Percentiles rank a stretch among this genome's conserved stretches.
Conservation (phyloP, 140 eudicot species). For the Cichorium intybus region DNA sequence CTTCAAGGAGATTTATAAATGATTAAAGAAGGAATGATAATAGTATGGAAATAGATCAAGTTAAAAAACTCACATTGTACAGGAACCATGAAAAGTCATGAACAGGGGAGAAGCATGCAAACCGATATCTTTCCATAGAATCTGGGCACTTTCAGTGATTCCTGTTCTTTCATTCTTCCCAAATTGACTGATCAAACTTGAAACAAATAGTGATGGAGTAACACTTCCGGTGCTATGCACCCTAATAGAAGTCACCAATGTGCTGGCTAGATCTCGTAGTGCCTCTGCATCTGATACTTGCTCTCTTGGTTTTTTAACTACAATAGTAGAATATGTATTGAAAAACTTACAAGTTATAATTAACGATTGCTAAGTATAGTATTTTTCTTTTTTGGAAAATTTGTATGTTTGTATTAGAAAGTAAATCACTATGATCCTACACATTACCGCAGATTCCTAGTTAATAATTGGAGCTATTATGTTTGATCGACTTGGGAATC, state of each 20-base stretch:
- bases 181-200: slow-evolving; percentile 40
- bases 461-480: too few relatives aligned
- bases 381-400: too few relatives aligned
- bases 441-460: too few relatives aligned
- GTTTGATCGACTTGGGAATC: too few relatives aligned
- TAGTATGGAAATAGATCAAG: background rate
- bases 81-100: slow-evolving; percentile 39
- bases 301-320: slow-evolving; percentile 74
- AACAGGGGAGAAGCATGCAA: slow-evolving; percentile 45
- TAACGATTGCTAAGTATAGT: too few relatives aligned
- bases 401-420: too few relatives aligned
- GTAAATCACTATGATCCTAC: too few relatives aligned
- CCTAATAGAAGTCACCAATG: slow-evolving; percentile 50
- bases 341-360: background rate
- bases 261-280: slow-evolving; percentile 53
- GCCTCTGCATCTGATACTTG: slow-evolving; percentile 93
- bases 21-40: background rate
- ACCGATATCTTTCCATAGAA: slow-evolving; percentile 61
- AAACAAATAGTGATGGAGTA: slow-evolving; percentile 59
- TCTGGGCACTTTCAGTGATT: slow-evolving; percentile 7
- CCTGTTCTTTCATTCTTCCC: slow-evolving; percentile 21
- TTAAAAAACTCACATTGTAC: slow-evolving; percentile 42
- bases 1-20: slow-evolving; percentile 25
- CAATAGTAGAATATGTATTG: slow-evolving; percentile 9
- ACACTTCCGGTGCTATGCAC: slow-evolving; percentile 44